Base-by-base conservation (phyloP, 73 alveolate species). In the Tetrahymena thermophila region DNA sequence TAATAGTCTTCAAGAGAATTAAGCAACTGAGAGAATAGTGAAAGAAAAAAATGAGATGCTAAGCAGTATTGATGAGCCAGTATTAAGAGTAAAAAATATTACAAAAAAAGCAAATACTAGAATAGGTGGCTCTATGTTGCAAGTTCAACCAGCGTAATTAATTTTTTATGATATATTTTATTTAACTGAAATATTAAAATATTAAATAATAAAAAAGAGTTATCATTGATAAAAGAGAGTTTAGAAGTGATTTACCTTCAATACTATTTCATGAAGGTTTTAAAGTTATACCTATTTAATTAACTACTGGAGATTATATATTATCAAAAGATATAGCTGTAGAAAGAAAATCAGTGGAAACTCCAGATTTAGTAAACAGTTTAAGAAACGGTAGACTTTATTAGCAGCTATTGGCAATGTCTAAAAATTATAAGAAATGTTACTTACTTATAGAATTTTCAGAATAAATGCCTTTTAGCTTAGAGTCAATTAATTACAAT, bases 301-400 rank as follows among this genome's bases (percentile, higher is more conserved):
- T 98, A 35, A 98, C 97, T 57, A 99, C 98, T 11, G 99, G 99
- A 38, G 99, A 98, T 96, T 98, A 97, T 94, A 94, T 98, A 42
- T 94, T 98, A 40, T 95, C 99, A 42, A 98, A 98, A 94, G 97
- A 98, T 85, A 97, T 97, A 55, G 98, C 98, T 57, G 96, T 98
- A 34, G 99, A 98, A 94, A 98, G 99, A 97, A 98, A 98, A 95
- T 97, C 99, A n/a, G 98, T 98, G 0, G 96, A 97, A 35, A 98
- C 99, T 31, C 98, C 98, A 42, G 99, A 98, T 96, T 89, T 98
- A 28, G 96, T 97, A 95, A 98, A 97, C 85, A 97, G 99, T 35
- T 95, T 98, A 43, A 96, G 97, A 93, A 83, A 96, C 94, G 98
- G 98, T 43, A 98, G 99, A 95, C 96, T 98, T 35, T 96, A 97